Evolutionary conservation across 2,329 filamentous ascomycete genomes (phyloP).

Genomic region (Beauveria varroae): DNA sequence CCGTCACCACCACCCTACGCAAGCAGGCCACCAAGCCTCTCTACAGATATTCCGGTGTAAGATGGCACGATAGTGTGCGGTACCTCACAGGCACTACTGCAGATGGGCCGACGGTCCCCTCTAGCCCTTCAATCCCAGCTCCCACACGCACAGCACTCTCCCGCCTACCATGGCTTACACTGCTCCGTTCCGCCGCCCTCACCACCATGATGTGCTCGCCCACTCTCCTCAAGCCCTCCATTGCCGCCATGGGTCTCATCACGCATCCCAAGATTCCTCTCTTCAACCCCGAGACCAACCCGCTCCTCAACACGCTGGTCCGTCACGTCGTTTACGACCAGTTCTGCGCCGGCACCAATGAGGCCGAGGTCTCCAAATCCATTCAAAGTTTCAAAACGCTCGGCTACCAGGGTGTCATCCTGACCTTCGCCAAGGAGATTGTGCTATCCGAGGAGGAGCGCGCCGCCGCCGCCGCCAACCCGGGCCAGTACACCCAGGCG

Average conservation of each 20-base stretch:
- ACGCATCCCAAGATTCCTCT: slow-evolving; percentile 27
- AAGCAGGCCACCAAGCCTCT: slow-evolving; percentile 6
- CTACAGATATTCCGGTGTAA: slow-evolving; percentile 7
- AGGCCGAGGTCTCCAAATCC: slow-evolving; percentile 36
- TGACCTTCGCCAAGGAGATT: slow-evolving; percentile 46
- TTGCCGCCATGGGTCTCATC: slow-evolving; percentile 18
- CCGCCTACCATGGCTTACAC: slow-evolving; percentile 16
- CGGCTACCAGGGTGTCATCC: slow-evolving; percentile 45
- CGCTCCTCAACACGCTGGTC: slow-evolving; percentile 32
- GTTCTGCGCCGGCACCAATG: slow-evolving; percentile 47
- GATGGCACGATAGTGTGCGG: slow-evolving; percentile 9
- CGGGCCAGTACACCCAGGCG: slow-evolving; percentile 4
- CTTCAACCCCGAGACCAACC: slow-evolving; percentile 37
- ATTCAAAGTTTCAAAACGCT: slow-evolving; percentile 37
- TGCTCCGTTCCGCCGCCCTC: slow-evolving; percentile 19
- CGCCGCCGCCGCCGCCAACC: slow-evolving; percentile 17
- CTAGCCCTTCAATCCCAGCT: background rate
- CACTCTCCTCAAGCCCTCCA: slow-evolving; percentile 19
- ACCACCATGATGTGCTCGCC: slow-evolving; percentile 22
- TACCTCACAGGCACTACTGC: slow-evolving; percentile 9
- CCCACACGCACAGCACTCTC: slow-evolving; percentile 11
- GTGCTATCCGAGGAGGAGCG: slow-evolving; percentile 20
- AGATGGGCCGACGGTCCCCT: background rate
- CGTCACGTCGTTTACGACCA: slow-evolving; percentile 44
- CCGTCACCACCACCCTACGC: slow-evolving; percentile 1